Evolutionary conservation across 2,329 filamentous ascomycete genomes (phyloP).

Genomic region (Neoarthrinium moseri): DNA sequence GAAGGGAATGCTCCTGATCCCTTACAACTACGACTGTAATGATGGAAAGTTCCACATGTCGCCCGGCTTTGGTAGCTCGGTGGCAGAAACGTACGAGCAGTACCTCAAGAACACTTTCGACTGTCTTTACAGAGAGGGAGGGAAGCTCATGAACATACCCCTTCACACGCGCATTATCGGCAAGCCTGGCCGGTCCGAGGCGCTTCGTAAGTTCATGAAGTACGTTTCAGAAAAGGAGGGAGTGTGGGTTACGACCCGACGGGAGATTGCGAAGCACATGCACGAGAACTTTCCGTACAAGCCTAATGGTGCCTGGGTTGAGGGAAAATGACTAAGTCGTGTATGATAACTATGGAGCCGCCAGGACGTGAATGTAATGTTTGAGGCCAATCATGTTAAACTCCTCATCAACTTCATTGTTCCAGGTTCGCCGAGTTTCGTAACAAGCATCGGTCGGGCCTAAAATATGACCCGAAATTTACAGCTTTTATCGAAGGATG

Average conservation of each 20-base stretch:
- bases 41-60: conserved; percentile 43
- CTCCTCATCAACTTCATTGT: no score
- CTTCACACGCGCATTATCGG: conserved; percentile 38
- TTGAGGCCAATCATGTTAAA: no score
- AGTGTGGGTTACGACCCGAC: conserved; percentile 42
- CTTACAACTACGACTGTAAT: conserved; percentile 37
- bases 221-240: conserved; percentile 35
- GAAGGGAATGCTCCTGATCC: conserved; percentile 36
- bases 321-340: neutral
- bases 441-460: no score
- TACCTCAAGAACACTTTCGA: conserved; percentile 40
- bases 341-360: neutral
- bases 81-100: conserved; percentile 35
- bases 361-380: no score
- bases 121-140: conserved; percentile 37
- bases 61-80: conserved; percentile 37
- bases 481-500: neutral
- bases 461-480: neutral
- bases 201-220: conserved; percentile 36
- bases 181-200: conserved; percentile 36
- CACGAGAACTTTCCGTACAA: conserved; percentile 35
- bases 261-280: conserved; percentile 40
- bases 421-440: no score
- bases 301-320: conserved; percentile 18
- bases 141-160: conserved; percentile 41